phyloP scores from a whole-genome alignment of 1,284 basidiomycete species.

The Pholiota adiposa region DNA sequence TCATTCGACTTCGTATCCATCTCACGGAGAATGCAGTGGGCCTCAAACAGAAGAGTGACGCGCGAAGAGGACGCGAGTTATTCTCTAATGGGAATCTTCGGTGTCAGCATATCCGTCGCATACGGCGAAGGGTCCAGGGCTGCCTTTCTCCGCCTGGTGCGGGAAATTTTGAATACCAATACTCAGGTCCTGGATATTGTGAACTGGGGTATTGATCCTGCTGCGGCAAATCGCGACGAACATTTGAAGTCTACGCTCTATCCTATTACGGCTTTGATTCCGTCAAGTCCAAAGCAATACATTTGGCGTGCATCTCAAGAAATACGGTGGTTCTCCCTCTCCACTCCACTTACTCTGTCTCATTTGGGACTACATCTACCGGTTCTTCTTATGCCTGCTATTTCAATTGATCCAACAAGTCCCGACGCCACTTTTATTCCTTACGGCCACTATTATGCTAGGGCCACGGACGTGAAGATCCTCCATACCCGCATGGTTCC shows the following conservation, averaged over 20 bases:
- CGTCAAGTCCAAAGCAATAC: not conserved
- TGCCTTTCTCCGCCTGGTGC: not conserved
- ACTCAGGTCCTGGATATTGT: not conserved
- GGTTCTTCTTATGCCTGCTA: not conserved
- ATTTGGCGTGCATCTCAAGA: not conserved
- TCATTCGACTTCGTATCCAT: not conserved
- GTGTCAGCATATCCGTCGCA: slow-evolving; percentile 1
- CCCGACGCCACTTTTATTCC: too few relatives aligned
- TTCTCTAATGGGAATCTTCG: slow-evolving; percentile 3
- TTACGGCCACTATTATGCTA: too few relatives aligned
- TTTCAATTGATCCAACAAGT: too few relatives aligned
- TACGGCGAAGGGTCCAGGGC: slow-evolving; percentile 1
- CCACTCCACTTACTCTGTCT: not conserved
- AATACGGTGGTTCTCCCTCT: not conserved
- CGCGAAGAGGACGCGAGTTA: not conserved
- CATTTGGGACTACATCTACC: not conserved
- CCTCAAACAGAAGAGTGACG: not conserved
- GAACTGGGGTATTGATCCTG: not conserved
- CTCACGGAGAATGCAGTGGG: not conserved
- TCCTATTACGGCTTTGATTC: not conserved
- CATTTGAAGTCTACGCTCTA: not conserved
- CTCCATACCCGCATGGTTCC: too few relatives aligned
- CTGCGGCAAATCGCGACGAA: not conserved
- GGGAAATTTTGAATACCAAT: not conserved
- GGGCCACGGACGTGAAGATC: too few relatives aligned